Evolutionary conservation across 169 alveolate genomes (phyloP).

Genomic region (Babesia ovata): DNA sequence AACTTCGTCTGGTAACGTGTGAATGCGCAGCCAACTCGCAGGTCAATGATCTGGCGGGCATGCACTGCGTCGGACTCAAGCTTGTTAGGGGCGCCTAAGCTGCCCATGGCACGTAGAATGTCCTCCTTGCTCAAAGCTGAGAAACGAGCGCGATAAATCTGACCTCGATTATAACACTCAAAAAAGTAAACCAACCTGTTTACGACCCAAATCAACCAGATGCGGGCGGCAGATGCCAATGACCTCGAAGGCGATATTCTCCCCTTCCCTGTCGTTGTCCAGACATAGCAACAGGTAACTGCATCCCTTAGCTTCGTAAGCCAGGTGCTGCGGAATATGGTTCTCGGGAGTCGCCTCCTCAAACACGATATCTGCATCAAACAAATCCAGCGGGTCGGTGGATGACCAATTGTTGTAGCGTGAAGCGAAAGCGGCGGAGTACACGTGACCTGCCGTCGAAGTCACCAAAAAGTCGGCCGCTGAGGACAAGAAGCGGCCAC

Average conservation of each 20-base stretch:
- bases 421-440: conserved; percentile 91
- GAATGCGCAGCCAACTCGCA: conserved; percentile 85
- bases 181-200: conserved; percentile 20
- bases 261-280: conserved; percentile 99
- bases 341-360: conserved; percentile 80
- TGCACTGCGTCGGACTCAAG: conserved; percentile 93
- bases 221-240: conserved; percentile 74
- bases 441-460: conserved; percentile 94
- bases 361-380: conserved; percentile 91
- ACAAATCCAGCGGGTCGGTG: conserved; percentile 91
- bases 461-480: conserved; percentile 70
- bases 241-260: conserved; percentile 98
- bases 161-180: not conserved
- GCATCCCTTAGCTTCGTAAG: conserved; percentile 87
- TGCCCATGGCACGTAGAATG: conserved; percentile 86
- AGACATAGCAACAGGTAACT: conserved; percentile 94
- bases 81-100: conserved; percentile 88
- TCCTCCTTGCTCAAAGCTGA: conserved; percentile 94
- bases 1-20: conserved; percentile 78
- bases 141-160: conserved; percentile 94
- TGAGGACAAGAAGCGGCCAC: conserved; percentile 44
- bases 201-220: conserved; percentile 17
- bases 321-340: conserved; percentile 82
- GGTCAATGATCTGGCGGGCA: conserved; percentile 94
- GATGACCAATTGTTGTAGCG: conserved; percentile 90